Evolutionary conservation across 805 yeast species (phyloP).

Genomic region (Saturnispora sekii): DNA sequence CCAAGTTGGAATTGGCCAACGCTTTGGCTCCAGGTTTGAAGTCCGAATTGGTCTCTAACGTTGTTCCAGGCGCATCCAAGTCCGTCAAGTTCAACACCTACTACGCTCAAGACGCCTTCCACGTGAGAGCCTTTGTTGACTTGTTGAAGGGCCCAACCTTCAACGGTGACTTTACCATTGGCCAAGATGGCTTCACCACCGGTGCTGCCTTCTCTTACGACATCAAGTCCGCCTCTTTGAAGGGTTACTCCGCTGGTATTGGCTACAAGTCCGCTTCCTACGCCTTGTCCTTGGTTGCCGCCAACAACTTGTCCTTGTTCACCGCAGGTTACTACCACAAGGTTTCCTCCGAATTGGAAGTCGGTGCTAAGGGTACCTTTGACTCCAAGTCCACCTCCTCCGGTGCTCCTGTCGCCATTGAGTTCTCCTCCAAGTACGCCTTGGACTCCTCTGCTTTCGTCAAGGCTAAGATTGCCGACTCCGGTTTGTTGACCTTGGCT

Average conservation of each 20-base stretch:
- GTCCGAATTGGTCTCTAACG: slow-evolving; percentile 81
- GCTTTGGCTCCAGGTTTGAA: slow-evolving; percentile 92
- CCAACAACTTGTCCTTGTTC: slow-evolving; percentile 79
- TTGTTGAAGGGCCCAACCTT: slow-evolving; percentile 92
- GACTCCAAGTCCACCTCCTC: slow-evolving; percentile 70
- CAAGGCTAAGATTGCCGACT: slow-evolving; percentile 95
- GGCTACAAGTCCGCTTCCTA: slow-evolving; percentile 88
- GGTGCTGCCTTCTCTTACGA: slow-evolving; percentile 98
- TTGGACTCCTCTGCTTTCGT: slow-evolving; percentile 83
- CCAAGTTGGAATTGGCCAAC: slow-evolving; percentile 88
- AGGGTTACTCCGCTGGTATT: slow-evolving; percentile 87
- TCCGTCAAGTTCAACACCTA: slow-evolving; percentile 82
- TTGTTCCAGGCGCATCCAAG: slow-evolving; percentile 78
- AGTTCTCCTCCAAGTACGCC: slow-evolving; percentile 90
- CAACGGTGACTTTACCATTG: slow-evolving; percentile 88
- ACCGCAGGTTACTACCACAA: slow-evolving; percentile 96
- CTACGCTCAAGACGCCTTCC: slow-evolving; percentile 87
- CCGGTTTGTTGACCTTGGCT: slow-evolving; percentile 87
- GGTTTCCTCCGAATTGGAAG: slow-evolving; percentile 85
- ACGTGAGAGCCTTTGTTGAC: slow-evolving; percentile 92
- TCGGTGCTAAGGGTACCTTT: slow-evolving; percentile 96
- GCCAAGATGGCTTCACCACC: slow-evolving; percentile 92
- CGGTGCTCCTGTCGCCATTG: slow-evolving; percentile 76
- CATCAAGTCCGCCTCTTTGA: slow-evolving; percentile 82
- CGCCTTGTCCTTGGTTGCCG: slow-evolving; percentile 75